Evolutionary conservation across 345 rosid genomes (phyloP).

Genomic region (Erysimum cheiranthoides): DNA sequence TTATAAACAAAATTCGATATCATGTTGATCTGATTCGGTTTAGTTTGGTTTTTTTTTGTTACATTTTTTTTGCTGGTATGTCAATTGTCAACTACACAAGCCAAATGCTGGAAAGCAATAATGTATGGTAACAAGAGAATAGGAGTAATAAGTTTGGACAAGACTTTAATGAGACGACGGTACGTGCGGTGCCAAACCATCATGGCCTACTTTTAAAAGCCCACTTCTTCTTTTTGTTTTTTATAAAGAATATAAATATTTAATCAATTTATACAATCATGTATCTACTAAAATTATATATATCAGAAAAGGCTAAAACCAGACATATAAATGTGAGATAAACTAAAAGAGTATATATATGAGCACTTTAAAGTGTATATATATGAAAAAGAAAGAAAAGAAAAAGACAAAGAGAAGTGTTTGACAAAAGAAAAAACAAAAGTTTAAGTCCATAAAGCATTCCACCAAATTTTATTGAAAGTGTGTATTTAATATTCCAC

Average conservation of each 20-base stretch:
- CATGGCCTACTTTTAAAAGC: slow-evolving; percentile 39
- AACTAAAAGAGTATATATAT: slow-evolving; percentile 18
- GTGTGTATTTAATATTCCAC: slow-evolving; percentile 12
- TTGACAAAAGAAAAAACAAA: background rate
- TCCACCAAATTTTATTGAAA: slow-evolving; percentile 6
- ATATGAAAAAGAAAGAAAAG: slow-evolving; percentile 23
- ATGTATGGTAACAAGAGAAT: slow-evolving; percentile 2
- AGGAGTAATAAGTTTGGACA: slow-evolving; percentile 27
- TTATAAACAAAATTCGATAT: background rate
- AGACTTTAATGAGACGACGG: slow-evolving; percentile 39
- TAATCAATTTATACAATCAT: background rate
- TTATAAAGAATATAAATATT: slow-evolving; percentile 2
- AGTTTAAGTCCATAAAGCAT: slow-evolving; percentile 15
- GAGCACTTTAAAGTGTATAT: slow-evolving; percentile 27
- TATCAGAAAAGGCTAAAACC: background rate
- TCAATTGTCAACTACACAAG: background rate
- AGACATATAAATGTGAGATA: background rate
- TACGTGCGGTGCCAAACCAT: slow-evolving; percentile 45
- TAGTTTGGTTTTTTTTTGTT: background rate
- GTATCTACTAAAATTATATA: background rate
- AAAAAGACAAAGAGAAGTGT: slow-evolving; percentile 15
- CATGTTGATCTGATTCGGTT: background rate
- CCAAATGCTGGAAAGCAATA: slow-evolving; percentile 11
- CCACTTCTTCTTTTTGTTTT: slow-evolving; percentile 29
- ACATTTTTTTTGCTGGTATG: background rate